These are phyloP conservation scores for Elsinoe batatas DNA, from an alignment of 2,329 filamentous ascomycete species.

Conservation along the genomic window DNA sequence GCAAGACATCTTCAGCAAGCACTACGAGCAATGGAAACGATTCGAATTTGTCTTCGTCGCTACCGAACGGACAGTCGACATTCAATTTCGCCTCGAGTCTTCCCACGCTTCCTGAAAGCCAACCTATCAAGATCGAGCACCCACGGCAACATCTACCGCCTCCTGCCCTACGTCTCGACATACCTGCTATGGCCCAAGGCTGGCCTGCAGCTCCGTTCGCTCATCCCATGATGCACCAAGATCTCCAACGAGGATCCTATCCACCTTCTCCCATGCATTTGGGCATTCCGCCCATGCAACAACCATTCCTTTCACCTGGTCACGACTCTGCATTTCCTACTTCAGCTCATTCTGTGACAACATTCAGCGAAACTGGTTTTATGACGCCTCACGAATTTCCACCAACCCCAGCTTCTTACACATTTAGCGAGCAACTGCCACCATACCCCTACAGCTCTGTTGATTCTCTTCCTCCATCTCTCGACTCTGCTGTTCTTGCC, in stretches of 20 bases:
- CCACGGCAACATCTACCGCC: slow-evolving; percentile 5
- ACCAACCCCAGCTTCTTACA: slow-evolving; percentile 11
- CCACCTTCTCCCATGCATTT: slow-evolving; percentile 9
- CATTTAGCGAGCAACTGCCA: slow-evolving; percentile 10
- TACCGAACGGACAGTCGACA: background rate
- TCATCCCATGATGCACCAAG: background rate
- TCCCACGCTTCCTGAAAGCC: background rate
- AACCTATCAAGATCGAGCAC: slow-evolving; percentile 13
- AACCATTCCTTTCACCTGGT: slow-evolving; percentile 11
- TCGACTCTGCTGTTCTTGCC: slow-evolving; percentile 4
- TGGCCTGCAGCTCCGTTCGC: background rate
- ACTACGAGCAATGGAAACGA: slow-evolving; percentile 3
- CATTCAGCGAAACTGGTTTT: slow-evolving; percentile 13
- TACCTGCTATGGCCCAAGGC: background rate
- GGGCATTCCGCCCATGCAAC: background rate
- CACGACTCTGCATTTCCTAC: slow-evolving; percentile 8
- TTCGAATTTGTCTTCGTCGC: background rate
- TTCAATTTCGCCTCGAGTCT: slow-evolving; percentile 12
- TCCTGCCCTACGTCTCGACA: slow-evolving; percentile 10
- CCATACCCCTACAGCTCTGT: slow-evolving; percentile 11
- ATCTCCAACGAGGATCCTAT: background rate
- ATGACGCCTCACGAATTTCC: slow-evolving; percentile 14
- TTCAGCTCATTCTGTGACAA: slow-evolving; percentile 11
- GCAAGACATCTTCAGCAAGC: slow-evolving; percentile 19
- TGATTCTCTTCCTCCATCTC: slow-evolving; percentile 10